phyloP scores from a whole-genome alignment of 306 rosid species.

The Aeschynomene evenia region DNA sequence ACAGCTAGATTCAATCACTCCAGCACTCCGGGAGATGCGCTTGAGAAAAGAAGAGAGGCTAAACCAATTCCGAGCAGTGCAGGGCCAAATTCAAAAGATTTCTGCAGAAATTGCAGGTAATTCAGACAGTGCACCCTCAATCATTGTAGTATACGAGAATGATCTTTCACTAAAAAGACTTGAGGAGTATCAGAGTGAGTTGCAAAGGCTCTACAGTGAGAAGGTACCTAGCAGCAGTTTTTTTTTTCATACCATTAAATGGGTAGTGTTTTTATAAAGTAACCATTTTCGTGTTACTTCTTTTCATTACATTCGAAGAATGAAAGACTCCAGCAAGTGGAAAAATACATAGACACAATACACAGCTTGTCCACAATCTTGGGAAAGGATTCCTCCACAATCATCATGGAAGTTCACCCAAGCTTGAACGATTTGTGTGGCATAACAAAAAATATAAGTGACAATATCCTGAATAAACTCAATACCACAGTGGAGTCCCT shows the following conservation, averaged over 20 bases:
- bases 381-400: slow-evolving; percentile 77
- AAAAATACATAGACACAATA: slow-evolving; percentile 56
- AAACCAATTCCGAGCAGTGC: slow-evolving; percentile 73
- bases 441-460: slow-evolving; percentile 71
- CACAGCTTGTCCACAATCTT: slow-evolving; percentile 69
- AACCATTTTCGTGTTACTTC: slow-evolving; percentile 15
- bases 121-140: slow-evolving; percentile 46
- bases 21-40: slow-evolving; percentile 81
- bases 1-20: slow-evolving; percentile 92
- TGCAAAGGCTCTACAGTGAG: slow-evolving; percentile 72
- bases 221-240: slow-evolving; percentile 56
- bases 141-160: slow-evolving; percentile 61
- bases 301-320: slow-evolving; percentile 49
- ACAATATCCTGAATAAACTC: slow-evolving; percentile 69
- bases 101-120: slow-evolving; percentile 83
- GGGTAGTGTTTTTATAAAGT: slow-evolving; percentile 18
- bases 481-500: slow-evolving; percentile 71
- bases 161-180: slow-evolving; percentile 87
- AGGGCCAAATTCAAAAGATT: slow-evolving; percentile 70
- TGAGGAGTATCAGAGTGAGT: slow-evolving; percentile 77
- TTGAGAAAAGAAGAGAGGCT: slow-evolving; percentile 83
- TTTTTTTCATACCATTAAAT: slow-evolving; percentile 13
- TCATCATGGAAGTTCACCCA: slow-evolving; percentile 78
- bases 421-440: slow-evolving; percentile 76
- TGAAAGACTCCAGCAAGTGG: slow-evolving; percentile 79